Conservation (phyloP, 2,329 filamentous ascomycete genomes). For the Botrytis aclada region DNA sequence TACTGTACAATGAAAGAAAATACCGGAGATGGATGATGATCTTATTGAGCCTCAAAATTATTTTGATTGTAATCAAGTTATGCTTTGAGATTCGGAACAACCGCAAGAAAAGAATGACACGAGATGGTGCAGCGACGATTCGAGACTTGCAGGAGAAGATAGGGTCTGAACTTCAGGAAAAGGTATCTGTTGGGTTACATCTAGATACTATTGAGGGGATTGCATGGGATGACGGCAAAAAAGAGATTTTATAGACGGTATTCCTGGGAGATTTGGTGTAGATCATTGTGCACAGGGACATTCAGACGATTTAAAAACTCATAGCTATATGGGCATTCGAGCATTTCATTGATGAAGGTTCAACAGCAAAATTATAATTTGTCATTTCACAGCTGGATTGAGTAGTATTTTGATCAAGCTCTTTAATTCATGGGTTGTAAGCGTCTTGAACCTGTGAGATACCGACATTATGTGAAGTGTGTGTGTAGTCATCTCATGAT, state of each 20-base stretch:
- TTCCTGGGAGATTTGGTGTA: background rate
- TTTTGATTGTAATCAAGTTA: background rate
- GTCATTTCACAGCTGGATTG: rapidly evolving
- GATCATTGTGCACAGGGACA: rapidly evolving
- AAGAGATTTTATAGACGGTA: no score
- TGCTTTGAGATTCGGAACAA: background rate
- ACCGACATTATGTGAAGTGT: background rate
- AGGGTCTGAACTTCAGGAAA: background rate
- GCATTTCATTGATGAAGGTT: background rate
- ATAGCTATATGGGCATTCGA: background rate
- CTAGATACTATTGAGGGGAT: no score
- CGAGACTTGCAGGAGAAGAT: background rate
- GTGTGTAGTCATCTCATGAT: background rate
- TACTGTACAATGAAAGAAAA: background rate
- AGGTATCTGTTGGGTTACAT: background rate
- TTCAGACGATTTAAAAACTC: background rate
- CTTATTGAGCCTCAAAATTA: background rate
- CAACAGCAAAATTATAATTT: background rate
- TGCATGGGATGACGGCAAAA: background rate
- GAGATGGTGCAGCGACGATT: background rate
- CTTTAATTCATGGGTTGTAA: background rate
- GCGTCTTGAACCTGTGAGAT: background rate
- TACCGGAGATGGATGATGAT: no score
- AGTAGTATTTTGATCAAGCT: background rate
- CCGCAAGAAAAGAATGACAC: background rate